Conservation (phyloP, 1,284 basidiomycete genomes). For the Puccinia polysora region DNA sequence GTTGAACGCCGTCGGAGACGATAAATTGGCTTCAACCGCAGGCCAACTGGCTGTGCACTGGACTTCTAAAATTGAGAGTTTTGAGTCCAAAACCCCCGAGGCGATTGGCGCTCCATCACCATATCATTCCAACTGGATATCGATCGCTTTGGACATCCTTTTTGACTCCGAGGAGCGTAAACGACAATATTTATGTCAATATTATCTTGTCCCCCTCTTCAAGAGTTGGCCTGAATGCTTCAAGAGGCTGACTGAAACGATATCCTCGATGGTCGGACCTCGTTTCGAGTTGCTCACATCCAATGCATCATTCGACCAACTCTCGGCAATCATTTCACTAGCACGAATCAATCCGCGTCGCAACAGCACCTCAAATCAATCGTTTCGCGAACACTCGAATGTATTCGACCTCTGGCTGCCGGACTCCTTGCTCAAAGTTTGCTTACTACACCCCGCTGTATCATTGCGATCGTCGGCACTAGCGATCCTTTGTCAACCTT, state of each 20-base stretch:
- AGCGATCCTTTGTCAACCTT: conserved; percentile 25
- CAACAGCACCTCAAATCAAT: not conserved
- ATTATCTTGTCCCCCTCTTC: conserved; percentile 36
- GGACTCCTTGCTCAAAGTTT: conserved; percentile 5
- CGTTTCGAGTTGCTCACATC: not conserved
- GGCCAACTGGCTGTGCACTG: conserved; percentile 34
- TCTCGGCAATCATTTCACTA: conserved; percentile 29
- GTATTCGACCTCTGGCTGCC: not conserved
- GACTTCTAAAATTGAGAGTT: conserved; percentile 23
- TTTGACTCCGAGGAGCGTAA: conserved; percentile 27
- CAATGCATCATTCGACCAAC: conserved; percentile 9
- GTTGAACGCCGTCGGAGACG: conserved; percentile 26
- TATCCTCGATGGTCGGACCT: not conserved
- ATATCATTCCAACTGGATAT: conserved; percentile 12
- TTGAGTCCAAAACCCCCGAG: not conserved
- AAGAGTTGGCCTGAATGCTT: conserved; percentile 25
- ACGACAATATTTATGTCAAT: conserved; percentile 38
- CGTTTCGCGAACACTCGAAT: not conserved
- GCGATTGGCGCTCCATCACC: not conserved
- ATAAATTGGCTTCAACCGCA: conserved; percentile 33
- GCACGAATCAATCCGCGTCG: conserved; percentile 31
- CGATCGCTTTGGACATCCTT: conserved; percentile 10
- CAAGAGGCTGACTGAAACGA: not conserved
- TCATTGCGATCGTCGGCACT: conserved; percentile 25
- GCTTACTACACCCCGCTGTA: conserved; percentile 25